phyloP scores from a whole-genome alignment of 768 basidiomycete species.

The Butyriboletus loyo region DNA sequence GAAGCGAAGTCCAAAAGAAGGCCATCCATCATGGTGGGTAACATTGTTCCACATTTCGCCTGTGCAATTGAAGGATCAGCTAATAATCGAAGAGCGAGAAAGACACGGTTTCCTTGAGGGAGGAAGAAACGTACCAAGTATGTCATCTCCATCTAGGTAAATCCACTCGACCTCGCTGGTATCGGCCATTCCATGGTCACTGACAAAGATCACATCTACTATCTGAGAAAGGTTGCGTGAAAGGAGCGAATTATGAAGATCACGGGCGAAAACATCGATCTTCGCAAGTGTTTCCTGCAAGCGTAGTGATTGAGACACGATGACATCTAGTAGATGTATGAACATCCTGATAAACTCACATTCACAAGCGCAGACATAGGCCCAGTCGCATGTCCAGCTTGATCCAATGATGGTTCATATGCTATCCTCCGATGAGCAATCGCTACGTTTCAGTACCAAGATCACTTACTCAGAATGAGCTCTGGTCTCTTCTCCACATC shows the following conservation, averaged over 20 bases:
- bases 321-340: not conserved
- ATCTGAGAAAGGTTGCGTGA: constrained; percentile 77
- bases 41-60: constrained; percentile 27
- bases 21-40: constrained; percentile 82
- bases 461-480: constrained; percentile 61
- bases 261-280: constrained; percentile 73
- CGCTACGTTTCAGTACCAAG: not conserved
- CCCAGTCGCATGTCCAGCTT: constrained; percentile 74
- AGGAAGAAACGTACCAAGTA: constrained; percentile 23
- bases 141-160: constrained; percentile 59
- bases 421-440: constrained; percentile 37
- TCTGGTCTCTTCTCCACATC: constrained; percentile 64
- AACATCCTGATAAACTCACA: constrained; percentile 37
- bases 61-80: not conserved
- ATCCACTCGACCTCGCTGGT: constrained; percentile 75
- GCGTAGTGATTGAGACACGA: not conserved
- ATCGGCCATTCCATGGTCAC: constrained; percentile 90
- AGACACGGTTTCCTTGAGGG: not conserved
- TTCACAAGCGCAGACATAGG: constrained; percentile 70
- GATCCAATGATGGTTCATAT: constrained; percentile 84
- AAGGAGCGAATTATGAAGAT: constrained; percentile 60
- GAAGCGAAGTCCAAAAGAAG: constrained; percentile 84
- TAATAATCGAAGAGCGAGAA: not conserved
- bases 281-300: constrained; percentile 56
- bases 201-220: constrained; percentile 86